Percentiles rank a stretch among this genome's conserved stretches.
Conservation (phyloP, 2,329 filamentous ascomycete genomes). For the Chaetomiaceae sp. region DNA sequence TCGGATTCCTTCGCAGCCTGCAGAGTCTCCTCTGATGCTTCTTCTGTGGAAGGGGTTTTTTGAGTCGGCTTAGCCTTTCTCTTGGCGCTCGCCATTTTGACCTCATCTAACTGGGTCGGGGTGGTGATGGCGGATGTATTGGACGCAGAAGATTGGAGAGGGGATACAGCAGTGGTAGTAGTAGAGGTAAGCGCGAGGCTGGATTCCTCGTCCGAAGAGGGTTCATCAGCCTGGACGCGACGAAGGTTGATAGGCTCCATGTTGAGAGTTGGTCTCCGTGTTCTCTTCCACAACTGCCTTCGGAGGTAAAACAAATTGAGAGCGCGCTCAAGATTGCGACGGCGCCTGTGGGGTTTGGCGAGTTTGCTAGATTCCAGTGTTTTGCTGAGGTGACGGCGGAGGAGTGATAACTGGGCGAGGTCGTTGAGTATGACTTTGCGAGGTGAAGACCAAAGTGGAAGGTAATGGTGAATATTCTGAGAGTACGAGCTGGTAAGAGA, state of each 20-base stretch:
- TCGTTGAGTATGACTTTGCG: background rate
- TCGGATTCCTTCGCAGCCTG: background rate
- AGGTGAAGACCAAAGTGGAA: background rate
- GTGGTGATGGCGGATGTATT: conserved; percentile 3
- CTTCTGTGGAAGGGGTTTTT: background rate
- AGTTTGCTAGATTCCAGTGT: background rate
- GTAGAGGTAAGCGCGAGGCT: background rate
- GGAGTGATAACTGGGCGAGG: background rate
- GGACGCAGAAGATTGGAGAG: background rate
- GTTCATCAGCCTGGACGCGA: conserved; percentile 12
- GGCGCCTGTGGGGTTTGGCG: conserved; percentile 6
- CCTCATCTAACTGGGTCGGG: conserved; percentile 2
- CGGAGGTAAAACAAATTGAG: conserved; percentile 9
- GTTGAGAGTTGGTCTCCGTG: conserved; percentile 4
- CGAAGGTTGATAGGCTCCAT: conserved; percentile 15
- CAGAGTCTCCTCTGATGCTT: background rate
- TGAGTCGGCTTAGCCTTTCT: background rate
- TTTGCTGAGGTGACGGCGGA: conserved; percentile 3
- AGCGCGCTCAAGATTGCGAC: conserved; percentile 14
- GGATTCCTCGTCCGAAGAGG: conserved; percentile 15
- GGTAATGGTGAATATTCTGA: background rate
- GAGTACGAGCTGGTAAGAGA: background rate
- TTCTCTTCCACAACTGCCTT: conserved; percentile 13
- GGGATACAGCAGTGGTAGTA: background rate
- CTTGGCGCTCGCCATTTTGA: conserved; percentile 1